Percentiles rank a stretch among this genome's conserved stretches.
Evolutionary conservation across 2,329 filamentous ascomycete genomes (phyloP).

Genomic region (Aspergillus latus): DNA sequence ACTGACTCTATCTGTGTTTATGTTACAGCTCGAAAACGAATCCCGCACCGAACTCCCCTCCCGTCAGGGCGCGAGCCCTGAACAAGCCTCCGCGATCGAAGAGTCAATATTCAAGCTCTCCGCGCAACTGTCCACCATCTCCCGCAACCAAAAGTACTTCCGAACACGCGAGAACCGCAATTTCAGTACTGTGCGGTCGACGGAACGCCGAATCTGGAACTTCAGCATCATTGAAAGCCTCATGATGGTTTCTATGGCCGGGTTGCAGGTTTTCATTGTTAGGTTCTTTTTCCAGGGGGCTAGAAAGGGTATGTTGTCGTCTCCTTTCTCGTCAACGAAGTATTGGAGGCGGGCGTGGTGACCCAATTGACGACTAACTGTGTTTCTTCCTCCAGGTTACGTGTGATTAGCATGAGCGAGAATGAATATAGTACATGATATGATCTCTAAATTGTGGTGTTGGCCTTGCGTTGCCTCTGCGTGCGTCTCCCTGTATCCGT

Average conservation of each 20-base stretch:
- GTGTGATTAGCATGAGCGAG: constrained; percentile 33
- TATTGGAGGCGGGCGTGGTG: background rate
- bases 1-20: background rate
- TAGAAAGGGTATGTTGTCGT: constrained; percentile 57
- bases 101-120: constrained; percentile 96
- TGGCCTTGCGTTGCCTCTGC: background rate
- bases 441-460: constrained; percentile 8
- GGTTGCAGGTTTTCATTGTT: constrained; percentile 93
- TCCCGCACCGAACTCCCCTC: constrained; percentile 75
- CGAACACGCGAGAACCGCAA: constrained; percentile 97
- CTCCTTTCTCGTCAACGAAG: background rate
- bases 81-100: constrained; percentile 85
- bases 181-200: constrained; percentile 96
- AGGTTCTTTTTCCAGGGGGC: constrained; percentile 96
- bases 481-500: background rate
- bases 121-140: constrained; percentile 88
- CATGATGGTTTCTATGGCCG: constrained; percentile 94
- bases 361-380: background rate
- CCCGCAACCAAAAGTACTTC: constrained; percentile 98
- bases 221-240: constrained; percentile 91
- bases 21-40: constrained; percentile 81
- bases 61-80: constrained; percentile 82
- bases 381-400: constrained; percentile 28
- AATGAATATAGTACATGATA: constrained; percentile 31
- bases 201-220: constrained; percentile 93